phyloP scores from a whole-genome alignment of 2,329 filamentous ascomycete genomes.

The Nemania sp. region DNA sequence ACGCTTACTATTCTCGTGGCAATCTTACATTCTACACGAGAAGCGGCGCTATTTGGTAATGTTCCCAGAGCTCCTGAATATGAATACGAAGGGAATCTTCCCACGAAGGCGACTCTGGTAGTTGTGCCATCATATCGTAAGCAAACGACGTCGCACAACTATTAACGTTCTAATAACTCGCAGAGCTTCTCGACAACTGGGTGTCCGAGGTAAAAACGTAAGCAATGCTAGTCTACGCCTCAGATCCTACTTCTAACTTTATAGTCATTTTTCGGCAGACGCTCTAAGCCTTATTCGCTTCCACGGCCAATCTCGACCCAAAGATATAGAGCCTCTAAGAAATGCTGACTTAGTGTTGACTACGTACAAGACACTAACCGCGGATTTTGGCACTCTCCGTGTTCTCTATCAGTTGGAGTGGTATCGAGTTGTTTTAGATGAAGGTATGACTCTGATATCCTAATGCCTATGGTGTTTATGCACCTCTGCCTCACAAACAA shows the following conservation, averaged over 20 bases:
- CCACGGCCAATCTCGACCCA: too few species aligned
- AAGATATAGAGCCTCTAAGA: too few species aligned
- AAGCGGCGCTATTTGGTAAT: slow-evolving; percentile 10
- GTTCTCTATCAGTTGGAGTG: slow-evolving; percentile 19
- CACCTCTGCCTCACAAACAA: neutral
- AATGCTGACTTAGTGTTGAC: slow-evolving; percentile 19
- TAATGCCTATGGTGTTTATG: neutral
- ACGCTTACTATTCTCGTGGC: neutral
- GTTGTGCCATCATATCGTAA: slow-evolving; percentile 27
- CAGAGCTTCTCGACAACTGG: too few species aligned
- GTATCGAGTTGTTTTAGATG: slow-evolving; percentile 34
- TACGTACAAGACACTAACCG: slow-evolving; percentile 24
- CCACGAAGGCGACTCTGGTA: slow-evolving; percentile 20
- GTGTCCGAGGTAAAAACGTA: too few species aligned
- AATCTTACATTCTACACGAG: slow-evolving; percentile 16
- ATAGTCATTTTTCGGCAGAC: too few species aligned
- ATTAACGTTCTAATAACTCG: neutral
- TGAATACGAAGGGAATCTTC: too few species aligned
- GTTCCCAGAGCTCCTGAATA: neutral
- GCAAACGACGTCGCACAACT: neutral
- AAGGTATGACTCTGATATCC: slow-evolving; percentile 21
- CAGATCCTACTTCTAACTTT: too few species aligned
- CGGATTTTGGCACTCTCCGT: slow-evolving; percentile 2
- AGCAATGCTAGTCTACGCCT: too few species aligned
- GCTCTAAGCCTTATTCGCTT: too few species aligned